Percentiles rank a stretch among this genome's conserved stretches.
Evolutionary conservation across 208 protist genomes (phyloP).

Genomic region (Acanthamoeba royreba): DNA sequence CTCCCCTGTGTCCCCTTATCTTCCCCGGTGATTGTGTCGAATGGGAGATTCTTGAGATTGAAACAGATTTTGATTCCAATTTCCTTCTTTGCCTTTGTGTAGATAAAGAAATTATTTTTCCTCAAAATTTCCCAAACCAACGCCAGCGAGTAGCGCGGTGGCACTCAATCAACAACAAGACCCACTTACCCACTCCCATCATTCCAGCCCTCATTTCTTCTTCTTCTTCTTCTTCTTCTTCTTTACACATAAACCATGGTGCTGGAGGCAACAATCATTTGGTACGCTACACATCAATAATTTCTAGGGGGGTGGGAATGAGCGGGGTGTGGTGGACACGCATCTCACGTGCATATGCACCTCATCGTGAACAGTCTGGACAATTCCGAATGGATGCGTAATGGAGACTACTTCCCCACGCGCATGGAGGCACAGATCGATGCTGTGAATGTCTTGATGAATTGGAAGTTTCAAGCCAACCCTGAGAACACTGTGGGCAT

Average conservation of each 20-base stretch:
- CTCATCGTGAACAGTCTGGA: conserved; percentile 78
- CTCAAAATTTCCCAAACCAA: no score
- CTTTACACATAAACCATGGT: neutral
- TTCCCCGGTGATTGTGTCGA: no score
- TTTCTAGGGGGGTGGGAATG: neutral
- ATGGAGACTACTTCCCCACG: conserved; percentile 96
- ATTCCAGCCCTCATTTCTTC: neutral
- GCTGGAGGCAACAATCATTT: conserved; percentile 37
- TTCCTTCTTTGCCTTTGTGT: neutral
- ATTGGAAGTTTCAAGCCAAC: conserved; percentile 91
- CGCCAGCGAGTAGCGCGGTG: no score
- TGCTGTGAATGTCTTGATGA: conserved; percentile 88
- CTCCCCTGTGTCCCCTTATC: no score
- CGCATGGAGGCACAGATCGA: conserved; percentile 94
- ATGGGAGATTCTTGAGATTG: no score
- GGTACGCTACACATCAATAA: neutral
- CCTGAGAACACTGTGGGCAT: conserved; percentile 96
- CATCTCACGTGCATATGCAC: neutral
- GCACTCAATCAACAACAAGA: no score
- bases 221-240: conserved; percentile 26
- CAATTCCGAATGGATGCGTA: conserved; percentile 97
- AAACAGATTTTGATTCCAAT: no score
- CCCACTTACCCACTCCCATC: no score
- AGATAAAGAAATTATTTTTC: no score
- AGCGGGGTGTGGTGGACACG: neutral